Conservation (phyloP, 495 filamentous ascomycete species). For the Beverwykella pulmonaria region DNA sequence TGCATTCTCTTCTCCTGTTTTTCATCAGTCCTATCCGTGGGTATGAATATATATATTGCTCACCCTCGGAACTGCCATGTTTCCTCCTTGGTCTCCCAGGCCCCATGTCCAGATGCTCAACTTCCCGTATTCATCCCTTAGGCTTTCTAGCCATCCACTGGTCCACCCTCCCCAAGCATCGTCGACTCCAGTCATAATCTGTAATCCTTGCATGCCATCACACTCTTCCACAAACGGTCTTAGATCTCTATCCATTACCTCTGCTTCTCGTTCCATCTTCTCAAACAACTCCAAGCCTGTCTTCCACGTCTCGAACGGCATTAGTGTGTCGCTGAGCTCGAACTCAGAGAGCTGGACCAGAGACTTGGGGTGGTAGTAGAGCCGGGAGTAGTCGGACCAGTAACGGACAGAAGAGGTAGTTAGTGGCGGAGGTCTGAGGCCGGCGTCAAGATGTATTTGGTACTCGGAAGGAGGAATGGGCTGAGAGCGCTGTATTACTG, state of each 20-base stretch:
- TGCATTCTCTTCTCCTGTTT: conserved; percentile 38
- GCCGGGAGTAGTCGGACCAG: conserved; percentile 92
- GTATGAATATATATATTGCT: conserved; percentile 29
- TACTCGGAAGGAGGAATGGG: conserved; percentile 72
- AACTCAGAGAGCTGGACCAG: conserved; percentile 73
- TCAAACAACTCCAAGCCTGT: conserved; percentile 82
- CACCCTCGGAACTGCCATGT: conserved; percentile 60
- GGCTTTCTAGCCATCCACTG: conserved; percentile 71
- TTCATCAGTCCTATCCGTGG: background rate
- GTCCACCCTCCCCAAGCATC: conserved; percentile 95
- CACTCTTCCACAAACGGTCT: conserved; percentile 88
- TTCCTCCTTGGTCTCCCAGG: conserved; percentile 58
- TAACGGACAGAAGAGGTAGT: conserved; percentile 75
- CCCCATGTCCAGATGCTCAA: conserved; percentile 84
- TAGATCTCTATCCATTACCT: conserved; percentile 85
- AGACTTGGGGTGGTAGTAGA: conserved; percentile 90
- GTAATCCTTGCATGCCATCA: conserved; percentile 86
- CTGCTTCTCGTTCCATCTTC: conserved; percentile 79
- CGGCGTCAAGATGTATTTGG: conserved; percentile 73
- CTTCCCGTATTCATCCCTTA: conserved; percentile 92
- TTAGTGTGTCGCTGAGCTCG: conserved; percentile 71
- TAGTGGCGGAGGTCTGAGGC: conserved; percentile 62
- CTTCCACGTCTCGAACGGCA: conserved; percentile 82
- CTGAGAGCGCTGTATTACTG: conserved; percentile 66
- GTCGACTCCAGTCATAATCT: conserved; percentile 75